Conservation (phyloP, 1,284 basidiomycete genomes). For the Peniophora sp. region DNA sequence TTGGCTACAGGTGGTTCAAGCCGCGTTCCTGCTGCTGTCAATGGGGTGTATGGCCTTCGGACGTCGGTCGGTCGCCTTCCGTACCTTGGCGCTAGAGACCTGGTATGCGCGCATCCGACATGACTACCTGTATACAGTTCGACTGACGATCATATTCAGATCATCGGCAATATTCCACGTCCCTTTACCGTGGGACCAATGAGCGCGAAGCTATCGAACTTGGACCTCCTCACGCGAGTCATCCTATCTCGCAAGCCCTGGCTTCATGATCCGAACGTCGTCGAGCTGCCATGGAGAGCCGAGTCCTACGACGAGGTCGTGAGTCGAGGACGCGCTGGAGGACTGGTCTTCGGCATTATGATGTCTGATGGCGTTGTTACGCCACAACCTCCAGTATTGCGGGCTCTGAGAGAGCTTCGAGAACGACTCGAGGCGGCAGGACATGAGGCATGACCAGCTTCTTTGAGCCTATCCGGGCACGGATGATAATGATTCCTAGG, state of each 20-base stretch:
- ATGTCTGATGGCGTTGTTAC: not conserved
- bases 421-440: not conserved
- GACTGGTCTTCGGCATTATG: not conserved
- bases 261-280: not conserved
- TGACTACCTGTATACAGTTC: not conserved
- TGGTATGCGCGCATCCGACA: not conserved
- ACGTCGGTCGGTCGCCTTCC: not conserved
- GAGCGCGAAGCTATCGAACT: not conserved
- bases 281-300: not conserved
- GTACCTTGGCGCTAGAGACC: not conserved
- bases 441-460: not conserved
- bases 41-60: not conserved
- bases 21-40: constrained; percentile 1
- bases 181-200: not conserved
- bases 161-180: not conserved
- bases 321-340: not conserved
- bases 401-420: not conserved
- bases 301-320: not conserved
- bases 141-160: not conserved
- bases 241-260: not conserved
- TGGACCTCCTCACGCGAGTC: not conserved
- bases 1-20: not conserved
- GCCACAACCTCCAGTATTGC: not conserved
- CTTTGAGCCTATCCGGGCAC: no score
- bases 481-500: not conserved